phyloP scores from a whole-genome alignment of 176 grass and related monocot genomes.

The Musa beccarii region DNA sequence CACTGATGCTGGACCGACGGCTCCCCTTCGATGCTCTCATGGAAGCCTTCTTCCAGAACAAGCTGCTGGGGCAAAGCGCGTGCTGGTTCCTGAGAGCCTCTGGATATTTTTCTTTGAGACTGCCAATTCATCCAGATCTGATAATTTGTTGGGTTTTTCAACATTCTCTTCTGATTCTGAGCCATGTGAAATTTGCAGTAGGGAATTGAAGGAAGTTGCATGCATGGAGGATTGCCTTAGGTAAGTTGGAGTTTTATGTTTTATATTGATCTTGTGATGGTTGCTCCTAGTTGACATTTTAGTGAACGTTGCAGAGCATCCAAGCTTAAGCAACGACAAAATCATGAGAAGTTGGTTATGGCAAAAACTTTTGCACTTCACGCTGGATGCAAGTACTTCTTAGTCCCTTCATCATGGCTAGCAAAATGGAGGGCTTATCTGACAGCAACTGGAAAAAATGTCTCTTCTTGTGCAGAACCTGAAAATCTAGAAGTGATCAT shows the following conservation, averaged over 20 bases:
- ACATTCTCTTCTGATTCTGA: conserved; percentile 62
- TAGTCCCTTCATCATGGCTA: conserved; percentile 81
- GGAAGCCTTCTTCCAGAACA: conserved; percentile 79
- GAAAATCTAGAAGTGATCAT: conserved; percentile 50
- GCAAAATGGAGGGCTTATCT: conserved; percentile 85
- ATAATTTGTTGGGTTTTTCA: conserved; percentile 27
- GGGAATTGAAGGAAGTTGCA: conserved; percentile 75
- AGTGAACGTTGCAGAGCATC: conserved; percentile 38
- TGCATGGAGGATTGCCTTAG: conserved; percentile 75
- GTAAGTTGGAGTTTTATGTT: conserved; percentile 26
- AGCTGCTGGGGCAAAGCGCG: conserved; percentile 76
- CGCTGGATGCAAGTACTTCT: conserved; percentile 64
- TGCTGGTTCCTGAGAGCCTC: conserved; percentile 56
- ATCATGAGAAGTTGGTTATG: conserved; percentile 72
- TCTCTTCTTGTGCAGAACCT: conserved; percentile 69
- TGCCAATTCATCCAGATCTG: conserved; percentile 25
- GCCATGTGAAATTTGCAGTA: conserved; percentile 60
- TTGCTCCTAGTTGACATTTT: neutral
- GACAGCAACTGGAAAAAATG: conserved; percentile 81
- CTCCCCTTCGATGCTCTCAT: conserved; percentile 66
- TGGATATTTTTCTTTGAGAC: conserved; percentile 87
- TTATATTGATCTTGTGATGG: conserved; percentile 10
- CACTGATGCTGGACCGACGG: conserved; percentile 70
- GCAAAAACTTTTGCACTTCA: conserved; percentile 62
- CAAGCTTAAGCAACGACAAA: conserved; percentile 79